Base-by-base conservation (phyloP, 1,284 basidiomycete species). In the Malassezia furfur region DNA sequence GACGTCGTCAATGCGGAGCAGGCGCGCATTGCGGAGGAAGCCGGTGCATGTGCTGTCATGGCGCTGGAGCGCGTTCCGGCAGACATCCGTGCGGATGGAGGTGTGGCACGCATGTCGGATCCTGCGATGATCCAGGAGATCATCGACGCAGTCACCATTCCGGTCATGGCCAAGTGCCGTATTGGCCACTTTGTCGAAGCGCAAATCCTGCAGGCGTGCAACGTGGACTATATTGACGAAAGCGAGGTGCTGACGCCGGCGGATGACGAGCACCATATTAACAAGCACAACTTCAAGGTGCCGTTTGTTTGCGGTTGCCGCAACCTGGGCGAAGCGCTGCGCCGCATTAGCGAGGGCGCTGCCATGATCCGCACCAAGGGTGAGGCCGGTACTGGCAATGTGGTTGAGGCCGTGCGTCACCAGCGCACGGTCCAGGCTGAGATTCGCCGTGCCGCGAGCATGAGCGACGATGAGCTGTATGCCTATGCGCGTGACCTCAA, bases 41-140 rank as follows among this genome's bases (percentile, higher is more conserved):
- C 93, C 10, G 93, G 94, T 58, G 93, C 93, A 12, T 91, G 88
- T 75, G 93, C 93, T 61, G 93, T 98, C 63, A 96, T 98, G 93
- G 76, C 75, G 17, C 67, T 76, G 67, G 90, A 96, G 77, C 82
- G 93, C 63, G 91, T 98, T 12, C 93, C 93, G 17, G 91, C 93
- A 32, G 91, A 96, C 75, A 98, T 98, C 41, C 68, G 72, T 44
- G 66, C 64, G 36, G 63, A 74, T 53, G 72, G 72, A 53, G 72
- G 72, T 55, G 72, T 74, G 7, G 72, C 72, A 32, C 64, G 72
- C 45, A 74, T 74, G 72, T 76, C 71, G 34, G 91, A 96, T 78
- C 91, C 91, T 10, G 80, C 83, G 57, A 89, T 96, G 86, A 96
- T 99, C 80, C 96, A 96, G 48, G 66, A 68, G 85, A 96, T 99